Evolutionary conservation across 371 early-diverging fungal species (phyloP).

Genomic region (Blastocladiella emersonii): DNA sequence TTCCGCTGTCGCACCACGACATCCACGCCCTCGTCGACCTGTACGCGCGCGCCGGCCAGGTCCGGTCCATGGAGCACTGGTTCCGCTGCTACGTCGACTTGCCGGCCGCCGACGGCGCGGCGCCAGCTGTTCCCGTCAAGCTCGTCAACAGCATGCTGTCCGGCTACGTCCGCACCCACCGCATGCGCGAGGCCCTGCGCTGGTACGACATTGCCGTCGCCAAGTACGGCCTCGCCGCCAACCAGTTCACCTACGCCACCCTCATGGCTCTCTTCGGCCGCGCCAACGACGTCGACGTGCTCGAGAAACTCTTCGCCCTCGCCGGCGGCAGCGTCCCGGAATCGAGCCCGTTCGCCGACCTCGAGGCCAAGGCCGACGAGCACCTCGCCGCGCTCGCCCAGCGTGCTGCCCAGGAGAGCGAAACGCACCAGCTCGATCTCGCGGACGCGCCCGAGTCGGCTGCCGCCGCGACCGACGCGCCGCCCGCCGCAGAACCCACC

Average conservation of each 20-base stretch:
- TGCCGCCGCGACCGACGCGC: no score
- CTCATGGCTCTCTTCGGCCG: not conserved
- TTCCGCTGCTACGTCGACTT: not conserved
- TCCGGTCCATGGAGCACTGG: not conserved
- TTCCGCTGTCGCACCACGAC: not conserved
- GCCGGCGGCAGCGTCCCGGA: not conserved
- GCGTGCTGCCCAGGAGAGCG: no score
- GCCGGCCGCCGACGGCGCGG: not conserved
- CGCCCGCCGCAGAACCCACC: no score
- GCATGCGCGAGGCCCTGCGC: not conserved
- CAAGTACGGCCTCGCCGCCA: not conserved
- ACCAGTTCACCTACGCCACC: not conserved
- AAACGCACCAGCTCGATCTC: no score
- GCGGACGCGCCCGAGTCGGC: no score
- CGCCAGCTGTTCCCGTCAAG: not conserved
- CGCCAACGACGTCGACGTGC: not conserved
- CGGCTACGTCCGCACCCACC: not conserved
- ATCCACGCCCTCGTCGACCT: not conserved
- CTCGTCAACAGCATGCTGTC: not conserved
- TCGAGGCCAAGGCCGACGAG: no score
- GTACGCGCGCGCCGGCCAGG: not conserved
- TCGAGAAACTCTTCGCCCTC: not conserved
- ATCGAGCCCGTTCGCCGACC: no score
- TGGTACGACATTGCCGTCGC: not conserved
- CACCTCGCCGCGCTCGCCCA: no score